These are phyloP conservation scores for Fragaria vesca DNA, from an alignment of 306 rosid species.

Conservation along the genomic window DNA sequence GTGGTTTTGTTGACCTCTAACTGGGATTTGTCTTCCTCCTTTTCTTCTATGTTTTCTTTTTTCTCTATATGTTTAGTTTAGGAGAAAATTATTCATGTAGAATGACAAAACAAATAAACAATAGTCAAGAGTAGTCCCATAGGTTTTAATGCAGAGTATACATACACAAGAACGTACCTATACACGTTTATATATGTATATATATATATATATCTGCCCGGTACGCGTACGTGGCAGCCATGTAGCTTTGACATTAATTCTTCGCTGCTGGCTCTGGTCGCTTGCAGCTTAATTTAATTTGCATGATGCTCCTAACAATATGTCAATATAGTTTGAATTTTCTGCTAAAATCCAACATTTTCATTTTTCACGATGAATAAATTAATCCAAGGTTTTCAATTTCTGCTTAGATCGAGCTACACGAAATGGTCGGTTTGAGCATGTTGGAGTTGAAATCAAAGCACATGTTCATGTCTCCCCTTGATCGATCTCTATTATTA, in stretches of 20 bases:
- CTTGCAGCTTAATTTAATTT: not conserved
- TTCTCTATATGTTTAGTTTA: too few species aligned
- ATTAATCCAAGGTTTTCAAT: not conserved
- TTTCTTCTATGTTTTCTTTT: not conserved
- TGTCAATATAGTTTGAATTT: not conserved
- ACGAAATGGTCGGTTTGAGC: not conserved
- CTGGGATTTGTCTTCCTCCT: not conserved
- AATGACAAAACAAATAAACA: too few species aligned
- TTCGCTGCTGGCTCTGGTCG: not conserved
- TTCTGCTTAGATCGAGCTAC: not conserved
- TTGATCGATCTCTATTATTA: not conserved
- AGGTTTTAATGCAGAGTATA: not conserved
- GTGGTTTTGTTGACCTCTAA: not conserved
- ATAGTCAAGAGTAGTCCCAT: not conserved
- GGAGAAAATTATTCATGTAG: too few species aligned
- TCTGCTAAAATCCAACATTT: slow-evolving; percentile 5
- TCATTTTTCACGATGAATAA: not conserved
- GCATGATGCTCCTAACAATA: not conserved
- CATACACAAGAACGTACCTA: not conserved
- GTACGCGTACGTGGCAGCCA: not conserved
- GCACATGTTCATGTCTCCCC: not conserved
- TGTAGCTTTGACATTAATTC: not conserved
- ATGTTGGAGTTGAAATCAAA: not conserved
- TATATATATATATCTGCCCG: not conserved
- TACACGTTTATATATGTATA: not conserved